Conservation (phyloP, 75 land plant species). For the Picea glauca region DNA sequence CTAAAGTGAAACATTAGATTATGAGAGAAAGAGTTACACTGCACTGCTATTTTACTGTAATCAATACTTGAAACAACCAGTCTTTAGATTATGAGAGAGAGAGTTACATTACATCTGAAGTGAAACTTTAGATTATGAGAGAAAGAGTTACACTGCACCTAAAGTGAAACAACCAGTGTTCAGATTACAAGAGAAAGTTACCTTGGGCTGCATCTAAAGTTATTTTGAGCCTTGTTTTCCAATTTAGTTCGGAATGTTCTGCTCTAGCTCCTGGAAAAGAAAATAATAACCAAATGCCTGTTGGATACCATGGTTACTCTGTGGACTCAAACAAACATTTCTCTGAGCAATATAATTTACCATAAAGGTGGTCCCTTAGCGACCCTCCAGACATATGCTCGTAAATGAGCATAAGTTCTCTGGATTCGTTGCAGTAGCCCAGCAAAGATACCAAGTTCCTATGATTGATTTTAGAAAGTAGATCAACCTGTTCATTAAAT, state of each 20-base stretch:
- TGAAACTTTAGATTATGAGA: too few species aligned
- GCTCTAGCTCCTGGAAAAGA: not conserved
- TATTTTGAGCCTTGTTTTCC: slow-evolving; percentile 24
- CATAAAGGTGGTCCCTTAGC: slow-evolving; percentile 46
- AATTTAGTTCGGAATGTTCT: not conserved
- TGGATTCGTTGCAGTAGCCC: slow-evolving; percentile 44
- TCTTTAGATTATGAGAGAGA: too few species aligned
- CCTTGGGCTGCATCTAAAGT: slow-evolving; percentile 26
- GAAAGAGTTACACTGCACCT: too few species aligned
- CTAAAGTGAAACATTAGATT: too few species aligned
- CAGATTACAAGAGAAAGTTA: not conserved
- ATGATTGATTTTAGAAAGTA: slow-evolving; percentile 19
- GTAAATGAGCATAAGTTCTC: slow-evolving; percentile 39
- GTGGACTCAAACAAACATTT: not conserved
- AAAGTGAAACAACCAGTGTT: too few species aligned
- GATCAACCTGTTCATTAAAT: slow-evolving; percentile 12
- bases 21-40: too few species aligned
- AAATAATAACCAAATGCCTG: not conserved
- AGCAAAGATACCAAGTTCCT: slow-evolving; percentile 42
- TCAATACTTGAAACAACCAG: too few species aligned
- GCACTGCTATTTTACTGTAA: not conserved
- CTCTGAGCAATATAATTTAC: not conserved
- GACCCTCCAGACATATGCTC: slow-evolving; percentile 58
- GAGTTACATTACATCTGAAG: too few species aligned
- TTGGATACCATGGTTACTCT: too few species aligned